A percentile compares a stretch with the other conserved stretches of the same genome.
phyloP scores from a whole-genome alignment of 2,329 filamentous ascomycete genomes.

The Cladosporium cucumerinum region DNA sequence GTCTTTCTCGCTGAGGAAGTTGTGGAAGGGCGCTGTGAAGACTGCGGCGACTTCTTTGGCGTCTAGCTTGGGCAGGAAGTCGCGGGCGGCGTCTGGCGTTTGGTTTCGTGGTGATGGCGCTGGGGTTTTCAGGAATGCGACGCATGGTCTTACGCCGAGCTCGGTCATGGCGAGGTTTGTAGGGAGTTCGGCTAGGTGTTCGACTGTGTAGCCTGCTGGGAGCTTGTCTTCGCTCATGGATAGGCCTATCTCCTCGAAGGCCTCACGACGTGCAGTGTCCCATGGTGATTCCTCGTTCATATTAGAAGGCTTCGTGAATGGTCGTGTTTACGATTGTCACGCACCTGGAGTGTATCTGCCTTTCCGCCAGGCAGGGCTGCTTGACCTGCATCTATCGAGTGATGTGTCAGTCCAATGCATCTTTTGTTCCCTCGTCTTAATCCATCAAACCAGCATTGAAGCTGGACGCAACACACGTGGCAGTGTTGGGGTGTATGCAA shows the following conservation, averaged over 20 bases:
- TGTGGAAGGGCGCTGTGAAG: constrained; percentile 83
- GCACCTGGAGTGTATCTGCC: constrained; percentile 47
- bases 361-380: constrained; percentile 53
- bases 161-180: constrained; percentile 50
- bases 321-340: not conserved
- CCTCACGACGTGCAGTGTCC: constrained; percentile 83
- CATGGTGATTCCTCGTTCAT: constrained; percentile 55
- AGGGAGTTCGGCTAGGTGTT: constrained; percentile 83
- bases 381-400: constrained; percentile 61
- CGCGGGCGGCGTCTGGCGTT: constrained; percentile 55
- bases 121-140: constrained; percentile 55
- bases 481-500: not conserved
- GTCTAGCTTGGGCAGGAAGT: constrained; percentile 65
- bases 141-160: constrained; percentile 49
- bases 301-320: not conserved
- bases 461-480: not conserved
- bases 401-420: constrained; percentile 47
- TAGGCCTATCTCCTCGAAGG: constrained; percentile 88
- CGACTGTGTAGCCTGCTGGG: constrained; percentile 74
- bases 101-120: constrained; percentile 53
- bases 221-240: constrained; percentile 67
- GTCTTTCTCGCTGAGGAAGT: constrained; percentile 67
- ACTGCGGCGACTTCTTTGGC: constrained; percentile 90
- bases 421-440: not conserved
- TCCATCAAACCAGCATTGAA: not conserved